Base-by-base conservation (phyloP, 208 protist species). In the Leishmania major region DNA sequence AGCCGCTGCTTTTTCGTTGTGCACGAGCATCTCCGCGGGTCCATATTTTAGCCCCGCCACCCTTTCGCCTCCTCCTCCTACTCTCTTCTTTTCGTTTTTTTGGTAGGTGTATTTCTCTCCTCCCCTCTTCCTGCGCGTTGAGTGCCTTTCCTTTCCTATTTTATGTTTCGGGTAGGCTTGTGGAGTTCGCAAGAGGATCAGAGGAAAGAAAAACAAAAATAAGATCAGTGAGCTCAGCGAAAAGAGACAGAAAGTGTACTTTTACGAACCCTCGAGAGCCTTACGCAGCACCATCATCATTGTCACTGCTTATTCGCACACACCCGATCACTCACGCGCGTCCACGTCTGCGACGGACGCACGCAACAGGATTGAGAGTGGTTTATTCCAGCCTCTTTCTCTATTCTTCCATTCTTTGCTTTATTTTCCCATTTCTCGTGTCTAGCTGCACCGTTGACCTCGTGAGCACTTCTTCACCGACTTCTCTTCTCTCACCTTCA, bases 321-420 rank as follows among this genome's bases (percentile, higher is more conserved):
- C 11, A 66, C 60, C 10, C 60, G 1, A 66, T 22, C 60, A 66
- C 60, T 66, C 13, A 66, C 57, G 19, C 57, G 31, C 60, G 25
- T 28, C 60, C n/a, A 66, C 25, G n/a, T 66, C n/a, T 66, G n/a
- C n/a, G 60, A 37, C 60, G n/a, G n/a, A 40, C 60, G 35, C 40
- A 71, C 66, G 13, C 66, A 66, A 4, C n/a, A 66, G 60, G 7
- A 37, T 1, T 66, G 60, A 37, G 25, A 66, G 60, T 19, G 25
- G n/a, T n/a, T 59, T 55, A 31, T 40, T 77, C 13, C 51, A 47
- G 45, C 10, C 47, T 80, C 13, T 80, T 60, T 80, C 74, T 75
- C 40, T 66, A 31, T 73, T 75, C 45, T 81, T 62, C 55, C 22
- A 75, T 75, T 81, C 28, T 17, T 75, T 7, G 28, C 13, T 57